Base-by-base conservation (phyloP, 202 grass and related monocot species). In the Zoysia matrella region DNA sequence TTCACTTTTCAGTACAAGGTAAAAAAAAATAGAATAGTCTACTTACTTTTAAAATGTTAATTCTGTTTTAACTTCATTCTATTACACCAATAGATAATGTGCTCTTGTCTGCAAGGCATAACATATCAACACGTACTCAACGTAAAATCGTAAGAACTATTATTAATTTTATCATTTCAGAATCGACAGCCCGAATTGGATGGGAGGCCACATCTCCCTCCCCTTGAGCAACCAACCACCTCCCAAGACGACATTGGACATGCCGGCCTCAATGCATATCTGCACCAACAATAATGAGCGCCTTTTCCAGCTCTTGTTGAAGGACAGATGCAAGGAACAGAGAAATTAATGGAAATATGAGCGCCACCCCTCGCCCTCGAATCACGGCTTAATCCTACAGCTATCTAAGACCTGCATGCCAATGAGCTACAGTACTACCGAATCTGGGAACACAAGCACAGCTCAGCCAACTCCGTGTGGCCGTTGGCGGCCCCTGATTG, bases 1-100 rank as follows among this genome's bases (percentile, higher is more conserved):
- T 60, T 65, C 40, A 58, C 71, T 85, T 80, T 89, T 80, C 13
- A 80, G 45, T 52, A 6, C 51, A 80, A 69, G 71, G 81, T 76
- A 80, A 84, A 84, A 84, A 51, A 30, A 30, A 30, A 30, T 4
- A 52, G 10, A 72, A 42, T 58, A 30, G 22, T 30, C 22, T 30
- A 80, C 22, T 30, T 30, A 30, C 22, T 30, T 30, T 30, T 30
- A 30, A 30, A 30, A 30, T 30, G 22, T 30, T 30, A 30, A 30
- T 30, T 30, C 22, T 30, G 22, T 30, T 30, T 30, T 30, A 30
- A 30, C 22, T 30, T 30, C 22, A 30, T 30, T 30, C 22, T 30
- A 30, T 30, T 30, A 30, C 22, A 30, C 22, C 22, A 30, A 30
- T 30, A 30, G 22, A 30, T 30, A 30, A 30, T 30, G 22, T 30